These are phyloP conservation scores for Metschnikowia reukaufii DNA, from an alignment of 805 yeast genomes.

Conservation along the genomic window DNA sequence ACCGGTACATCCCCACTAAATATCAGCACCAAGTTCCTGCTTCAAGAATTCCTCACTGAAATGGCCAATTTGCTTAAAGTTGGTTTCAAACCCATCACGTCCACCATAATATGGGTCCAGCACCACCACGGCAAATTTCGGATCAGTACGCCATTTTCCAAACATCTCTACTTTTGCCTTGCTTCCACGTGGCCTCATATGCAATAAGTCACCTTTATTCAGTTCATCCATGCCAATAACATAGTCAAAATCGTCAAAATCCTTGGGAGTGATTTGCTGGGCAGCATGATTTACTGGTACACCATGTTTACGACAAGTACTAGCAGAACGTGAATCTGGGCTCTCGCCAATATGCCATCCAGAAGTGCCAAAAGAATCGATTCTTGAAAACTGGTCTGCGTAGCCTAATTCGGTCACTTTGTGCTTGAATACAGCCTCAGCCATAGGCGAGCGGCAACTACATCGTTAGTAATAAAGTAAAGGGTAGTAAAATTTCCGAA, in stretches of 20 bases:
- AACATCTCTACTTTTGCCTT: slow-evolving; percentile 59
- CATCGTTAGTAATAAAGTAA: slow-evolving; percentile 20
- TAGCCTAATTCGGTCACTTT: slow-evolving; percentile 54
- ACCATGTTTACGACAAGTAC: slow-evolving; percentile 66
- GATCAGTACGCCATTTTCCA: slow-evolving; percentile 74
- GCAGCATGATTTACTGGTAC: slow-evolving; percentile 76
- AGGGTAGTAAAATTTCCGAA: neutral
- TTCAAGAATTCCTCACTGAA: slow-evolving; percentile 72
- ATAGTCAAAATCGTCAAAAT: slow-evolving; percentile 63
- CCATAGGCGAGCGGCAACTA: slow-evolving; percentile 96
- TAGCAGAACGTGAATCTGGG: slow-evolving; percentile 75
- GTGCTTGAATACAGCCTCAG: slow-evolving; percentile 84
- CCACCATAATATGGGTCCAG: slow-evolving; percentile 96
- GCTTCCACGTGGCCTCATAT: slow-evolving; percentile 51
- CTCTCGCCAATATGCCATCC: slow-evolving; percentile 79
- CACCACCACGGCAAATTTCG: slow-evolving; percentile 53
- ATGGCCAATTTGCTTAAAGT: slow-evolving; percentile 70
- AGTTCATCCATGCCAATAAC: slow-evolving; percentile 71
- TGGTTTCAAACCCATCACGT: slow-evolving; percentile 72
- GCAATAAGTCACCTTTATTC: slow-evolving; percentile 51
- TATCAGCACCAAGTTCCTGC: slow-evolving; percentile 37
- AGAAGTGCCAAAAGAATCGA: slow-evolving; percentile 89
- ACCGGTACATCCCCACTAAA: no score
- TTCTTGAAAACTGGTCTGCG: slow-evolving; percentile 43
- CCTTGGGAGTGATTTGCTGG: slow-evolving; percentile 57